Evolutionary conservation across 2,329 filamentous ascomycete species (phyloP).

Genomic region (Alternaria rosae): DNA sequence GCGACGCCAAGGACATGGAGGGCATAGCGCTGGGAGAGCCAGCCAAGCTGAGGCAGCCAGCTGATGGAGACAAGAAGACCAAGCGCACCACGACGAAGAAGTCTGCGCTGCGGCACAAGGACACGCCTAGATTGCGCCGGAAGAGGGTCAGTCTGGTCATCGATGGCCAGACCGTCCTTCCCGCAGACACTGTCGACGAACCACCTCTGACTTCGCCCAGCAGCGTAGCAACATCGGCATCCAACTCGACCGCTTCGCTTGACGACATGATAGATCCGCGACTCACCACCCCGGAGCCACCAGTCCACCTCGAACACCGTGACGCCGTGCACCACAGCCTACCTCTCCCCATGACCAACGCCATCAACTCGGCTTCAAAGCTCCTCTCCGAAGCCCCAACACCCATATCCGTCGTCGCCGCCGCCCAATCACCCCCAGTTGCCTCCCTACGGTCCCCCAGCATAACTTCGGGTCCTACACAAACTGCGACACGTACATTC

Average conservation of each 20-base stretch:
- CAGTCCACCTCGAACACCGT: slow-evolving; percentile 26
- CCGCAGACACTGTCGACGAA: slow-evolving; percentile 44
- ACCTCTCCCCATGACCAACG: slow-evolving; percentile 29
- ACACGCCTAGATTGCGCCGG: slow-evolving; percentile 31
- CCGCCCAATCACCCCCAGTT: slow-evolving; percentile 23
- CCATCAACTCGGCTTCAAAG: slow-evolving; percentile 33
- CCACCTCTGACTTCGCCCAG: slow-evolving; percentile 37
- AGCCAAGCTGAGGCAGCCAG: slow-evolving; percentile 18
- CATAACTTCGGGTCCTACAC: slow-evolving; percentile 29
- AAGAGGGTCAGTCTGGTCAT: slow-evolving; percentile 49
- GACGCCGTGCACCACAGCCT: slow-evolving; percentile 45
- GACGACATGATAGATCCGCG: slow-evolving; percentile 46
- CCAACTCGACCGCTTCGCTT: slow-evolving; percentile 39
- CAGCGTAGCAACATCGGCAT: slow-evolving; percentile 41
- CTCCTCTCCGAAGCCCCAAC: slow-evolving; percentile 24
- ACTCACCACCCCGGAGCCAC: slow-evolving; percentile 24
- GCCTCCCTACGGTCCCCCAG: slow-evolving; percentile 22
- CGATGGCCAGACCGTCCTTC: slow-evolving; percentile 49
- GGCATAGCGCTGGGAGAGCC: slow-evolving; percentile 13
- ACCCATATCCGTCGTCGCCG: slow-evolving; percentile 11
- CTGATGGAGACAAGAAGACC: slow-evolving; percentile 32
- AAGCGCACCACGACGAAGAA: slow-evolving; percentile 42
- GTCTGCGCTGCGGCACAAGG: slow-evolving; percentile 41
- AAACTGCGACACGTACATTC: slow-evolving; percentile 29
- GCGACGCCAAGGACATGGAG: slow-evolving; percentile 27